Evolutionary conservation across 2,329 filamentous ascomycete genomes (phyloP), one percentile per base, ranked within the genome.

Genomic region (Aspergillus latus): DNA sequence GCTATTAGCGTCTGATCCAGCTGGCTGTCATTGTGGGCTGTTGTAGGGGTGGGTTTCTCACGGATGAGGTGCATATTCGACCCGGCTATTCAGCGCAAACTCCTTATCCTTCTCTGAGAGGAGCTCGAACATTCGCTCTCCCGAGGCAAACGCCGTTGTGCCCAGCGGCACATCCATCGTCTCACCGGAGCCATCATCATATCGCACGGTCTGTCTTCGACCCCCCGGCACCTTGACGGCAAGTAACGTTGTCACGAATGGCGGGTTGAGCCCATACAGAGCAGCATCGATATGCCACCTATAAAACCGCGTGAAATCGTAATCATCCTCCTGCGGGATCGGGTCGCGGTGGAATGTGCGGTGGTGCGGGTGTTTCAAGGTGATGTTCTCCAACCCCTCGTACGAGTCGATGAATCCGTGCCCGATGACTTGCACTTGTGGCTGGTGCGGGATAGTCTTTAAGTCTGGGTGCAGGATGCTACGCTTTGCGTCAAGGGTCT

Each of bases 231-330:
- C 88, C 39, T 80, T 79, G n/a, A 91, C 88, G 0, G 89, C 89
- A 55, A 92, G 79, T 26, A 92, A 79, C 1, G 85, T 86, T 0
- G 89, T 92, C 3, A 86, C 88, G 28, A 86, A 80, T 1, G 89
- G 88, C 2, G 89, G 88, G n/a, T 88, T 84, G 5, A 91, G 80
- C 15, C 83, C 87, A 68, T 92, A 92, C 5, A 92, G 76, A 1
- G 88, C 88, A 3, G 89, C 88, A 66, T 92, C 88, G 52, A 92
- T 91, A 70, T 92, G 88, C 88, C 89, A 92, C 57, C 88, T 79
- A 74, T 89, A 92, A 74, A 90, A 85, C 5, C 82, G 74, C 0
- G 83, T 85, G 62, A 76, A 78, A 10, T 81, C 77, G 5, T 82
- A 70, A 59, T 86, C 83, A n/a, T 85, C 78, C n/a, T 78, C 76